phyloP scores from a whole-genome alignment of 306 rosid species.

The Pterocarpus macrocarpus region DNA sequence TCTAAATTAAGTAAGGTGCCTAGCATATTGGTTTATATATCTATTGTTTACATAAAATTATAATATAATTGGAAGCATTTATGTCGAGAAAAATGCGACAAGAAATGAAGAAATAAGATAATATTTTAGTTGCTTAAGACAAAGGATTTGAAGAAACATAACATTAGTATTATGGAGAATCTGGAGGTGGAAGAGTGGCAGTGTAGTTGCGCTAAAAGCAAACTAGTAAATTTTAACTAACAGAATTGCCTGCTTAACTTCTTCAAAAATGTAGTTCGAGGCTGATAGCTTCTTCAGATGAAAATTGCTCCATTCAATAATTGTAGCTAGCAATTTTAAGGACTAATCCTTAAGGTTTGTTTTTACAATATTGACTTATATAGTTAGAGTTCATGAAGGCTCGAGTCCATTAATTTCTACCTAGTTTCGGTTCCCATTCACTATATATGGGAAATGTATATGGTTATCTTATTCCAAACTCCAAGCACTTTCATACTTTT shows the following conservation, averaged over 20 bases:
- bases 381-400: not conserved
- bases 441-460: not conserved
- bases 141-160: not conserved
- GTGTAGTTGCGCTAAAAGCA: not conserved
- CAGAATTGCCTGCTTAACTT: conserved; percentile 41
- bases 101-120: not conserved
- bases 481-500: not conserved
- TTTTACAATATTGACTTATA: not conserved
- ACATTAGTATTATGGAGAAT: not conserved
- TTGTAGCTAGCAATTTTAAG: not conserved
- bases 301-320: not conserved
- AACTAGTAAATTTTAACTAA: conserved; percentile 13
- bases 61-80: conserved; percentile 4
- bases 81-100: not conserved
- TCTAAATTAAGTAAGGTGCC: not conserved
- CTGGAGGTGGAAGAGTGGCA: not conserved
- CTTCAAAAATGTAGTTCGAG: not conserved
- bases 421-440: not conserved
- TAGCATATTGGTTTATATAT: not conserved
- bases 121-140: conserved; percentile 4
- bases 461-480: not conserved
- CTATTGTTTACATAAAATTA: not conserved
- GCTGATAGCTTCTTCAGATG: not conserved
- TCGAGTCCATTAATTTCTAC: not conserved
- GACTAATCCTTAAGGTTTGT: not conserved